Base-by-base conservation (phyloP, 805 yeast genomes). In the Hanseniaspora hatyaiensis region DNA sequence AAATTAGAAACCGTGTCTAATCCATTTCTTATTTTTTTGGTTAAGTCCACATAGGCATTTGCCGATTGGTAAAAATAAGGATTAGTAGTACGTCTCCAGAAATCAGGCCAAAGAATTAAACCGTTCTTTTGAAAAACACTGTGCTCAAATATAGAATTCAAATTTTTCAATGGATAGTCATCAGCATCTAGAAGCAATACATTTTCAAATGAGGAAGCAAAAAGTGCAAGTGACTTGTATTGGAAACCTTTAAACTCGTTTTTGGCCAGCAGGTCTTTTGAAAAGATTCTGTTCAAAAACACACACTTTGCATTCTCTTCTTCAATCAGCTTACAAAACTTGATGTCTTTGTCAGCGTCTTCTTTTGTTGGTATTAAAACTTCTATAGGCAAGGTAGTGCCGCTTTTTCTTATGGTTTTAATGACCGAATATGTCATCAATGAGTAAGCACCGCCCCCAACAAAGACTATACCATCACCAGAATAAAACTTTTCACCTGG, bases 181-280 rank as follows among this genome's bases (percentile, higher is more conserved):
- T 86, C 95, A 46, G 88, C 77, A 57, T 86, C 96, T 53, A 84
- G 61, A 45, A 83, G 68, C 54, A 84, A 67, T 12, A 82, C 78
- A 52, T 82, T 76, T 53, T 84, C 83, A 62, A 85, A 86, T 40
- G 79, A 71, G 1, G 94, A 82, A 8, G 82, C 78, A 51, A 86
- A 65, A 30, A 86, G 57, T 0, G 94, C 86, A 50, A 84, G 68
- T 0, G 80, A 72, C 59, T 84, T 85, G 58, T 73, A 75, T 56
- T 83, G 92, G 59, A 78, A 84, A 3, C 70, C 65, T 60, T 68
- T 64, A 43, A 78, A 64, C 32, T 60, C 58, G 48, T 71, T 69
- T 29, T 64, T 61, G 24, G 59, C 56, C 56, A 72, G 64, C 36
- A 72, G 68, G 15, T 66, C 64, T 8, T 66, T 55, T 0, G 81